phyloP scores from a whole-genome alignment of 75 land plant species.

The Selaginella moellendorffii region DNA sequence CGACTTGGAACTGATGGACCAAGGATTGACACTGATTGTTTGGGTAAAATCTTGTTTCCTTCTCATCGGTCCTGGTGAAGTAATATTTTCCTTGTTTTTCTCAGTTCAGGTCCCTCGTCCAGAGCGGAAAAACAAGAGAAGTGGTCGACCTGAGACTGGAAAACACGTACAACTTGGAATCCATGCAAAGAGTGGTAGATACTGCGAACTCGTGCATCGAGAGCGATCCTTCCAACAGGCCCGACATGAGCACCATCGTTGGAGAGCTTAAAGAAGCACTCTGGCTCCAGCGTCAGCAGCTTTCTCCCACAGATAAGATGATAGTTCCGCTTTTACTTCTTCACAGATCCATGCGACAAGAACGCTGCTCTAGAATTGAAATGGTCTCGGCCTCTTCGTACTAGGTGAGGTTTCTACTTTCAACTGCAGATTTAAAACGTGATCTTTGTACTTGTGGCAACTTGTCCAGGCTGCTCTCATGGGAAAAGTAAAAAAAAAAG shows the following conservation, averaged over 20 bases:
- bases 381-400: too few species aligned
- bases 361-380: too few species aligned
- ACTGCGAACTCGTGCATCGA: background rate
- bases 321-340: too few species aligned
- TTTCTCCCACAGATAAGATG: too few species aligned
- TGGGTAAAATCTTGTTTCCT: background rate
- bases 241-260: background rate
- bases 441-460: too few species aligned
- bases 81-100: background rate
- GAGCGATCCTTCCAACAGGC: background rate
- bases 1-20: background rate
- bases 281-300: background rate
- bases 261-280: background rate
- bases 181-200: conserved; percentile 4
- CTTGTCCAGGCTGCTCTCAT: too few species aligned
- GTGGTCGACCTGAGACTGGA: background rate
- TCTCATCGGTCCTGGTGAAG: background rate
- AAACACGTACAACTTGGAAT: conserved; percentile 3
- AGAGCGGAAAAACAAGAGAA: background rate
- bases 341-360: too few species aligned
- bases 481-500: too few species aligned
- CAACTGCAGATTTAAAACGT: too few species aligned
- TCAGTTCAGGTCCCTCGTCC: background rate
- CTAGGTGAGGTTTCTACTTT: too few species aligned
- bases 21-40: background rate